phyloP scores from a whole-genome alignment of 345 rosid genomes.

The Camelina sativa region DNA sequence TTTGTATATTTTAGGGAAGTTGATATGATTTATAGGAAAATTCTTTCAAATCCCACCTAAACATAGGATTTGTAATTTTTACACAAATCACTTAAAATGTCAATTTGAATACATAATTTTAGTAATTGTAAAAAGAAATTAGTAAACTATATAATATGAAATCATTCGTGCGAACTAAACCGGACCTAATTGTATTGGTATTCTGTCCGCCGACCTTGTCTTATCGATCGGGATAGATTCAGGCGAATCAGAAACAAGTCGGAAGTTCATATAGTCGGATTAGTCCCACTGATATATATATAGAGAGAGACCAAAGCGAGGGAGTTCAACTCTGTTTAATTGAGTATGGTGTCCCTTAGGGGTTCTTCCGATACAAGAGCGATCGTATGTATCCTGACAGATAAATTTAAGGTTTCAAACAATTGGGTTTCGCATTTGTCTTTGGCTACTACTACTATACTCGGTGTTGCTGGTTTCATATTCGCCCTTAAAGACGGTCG shows the following conservation, averaged over 20 bases:
- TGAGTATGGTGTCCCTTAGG: conserved; percentile 21
- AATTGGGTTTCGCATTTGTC: conserved; percentile 54
- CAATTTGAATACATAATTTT: no score
- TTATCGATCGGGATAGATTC: neutral
- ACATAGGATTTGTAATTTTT: no score
- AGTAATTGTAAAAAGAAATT: no score
- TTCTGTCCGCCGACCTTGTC: neutral
- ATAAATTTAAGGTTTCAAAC: conserved; percentile 20
- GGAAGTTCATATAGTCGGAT: neutral
- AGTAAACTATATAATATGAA: no score
- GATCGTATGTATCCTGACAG: conserved; percentile 23
- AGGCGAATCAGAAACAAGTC: neutral
- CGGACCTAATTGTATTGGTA: neutral
- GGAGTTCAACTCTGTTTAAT: neutral
- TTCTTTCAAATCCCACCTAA: no score
- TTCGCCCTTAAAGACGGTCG: conserved; percentile 55
- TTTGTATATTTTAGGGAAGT: no score
- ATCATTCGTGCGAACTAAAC: neutral
- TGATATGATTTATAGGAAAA: no score
- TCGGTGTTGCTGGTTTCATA: conserved; percentile 61
- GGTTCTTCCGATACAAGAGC: conserved; percentile 29
- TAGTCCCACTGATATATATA: neutral
- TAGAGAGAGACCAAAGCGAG: neutral
- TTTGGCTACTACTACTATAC: conserved; percentile 52
- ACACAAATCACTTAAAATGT: no score